Percentiles rank a stretch among this genome's conserved stretches.
These are phyloP conservation scores for Hysterium pulicare DNA, from an alignment of 2,329 filamentous ascomycete genomes.

Conservation along the genomic window DNA sequence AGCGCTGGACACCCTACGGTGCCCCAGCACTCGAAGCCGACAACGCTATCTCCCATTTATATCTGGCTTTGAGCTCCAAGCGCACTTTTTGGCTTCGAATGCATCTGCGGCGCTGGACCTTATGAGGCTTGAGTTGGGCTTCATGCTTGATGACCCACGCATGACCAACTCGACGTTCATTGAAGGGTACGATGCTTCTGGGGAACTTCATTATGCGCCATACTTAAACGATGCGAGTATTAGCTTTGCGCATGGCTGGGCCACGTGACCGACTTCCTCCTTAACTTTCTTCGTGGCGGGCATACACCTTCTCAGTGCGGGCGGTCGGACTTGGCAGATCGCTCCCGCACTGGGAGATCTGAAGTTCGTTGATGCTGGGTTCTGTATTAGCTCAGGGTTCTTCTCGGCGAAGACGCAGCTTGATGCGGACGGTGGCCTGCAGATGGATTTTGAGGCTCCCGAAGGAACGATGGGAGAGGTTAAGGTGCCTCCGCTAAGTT, in stretches of 20 bases:
- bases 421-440: constrained; percentile 10
- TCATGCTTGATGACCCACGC: constrained; percentile 53
- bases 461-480: constrained; percentile 29
- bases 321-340: constrained; percentile 37
- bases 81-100: constrained; percentile 43
- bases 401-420: constrained; percentile 33
- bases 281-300: constrained; percentile 44
- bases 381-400: constrained; percentile 33
- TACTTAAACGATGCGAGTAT: constrained; percentile 49
- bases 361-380: constrained; percentile 36
- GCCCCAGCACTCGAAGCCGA: constrained; percentile 48
- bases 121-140: constrained; percentile 51
- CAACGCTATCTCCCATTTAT: constrained; percentile 49
- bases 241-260: constrained; percentile 51
- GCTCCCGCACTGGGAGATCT: constrained; percentile 36
- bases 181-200: constrained; percentile 49
- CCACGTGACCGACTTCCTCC: constrained; percentile 46
- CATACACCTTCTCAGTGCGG: constrained; percentile 37
- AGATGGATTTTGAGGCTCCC: constrained; percentile 27
- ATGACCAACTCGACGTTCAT: constrained; percentile 55
- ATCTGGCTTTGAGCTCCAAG: constrained; percentile 46
- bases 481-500: constrained; percentile 17
- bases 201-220: constrained; percentile 48
- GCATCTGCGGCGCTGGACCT: constrained; percentile 41
- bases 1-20: constrained; percentile 43